These are phyloP conservation scores for Aphanomyces cochlioides DNA, from an alignment of 352 stramenopile genomes.

Conservation along the genomic window DNA sequence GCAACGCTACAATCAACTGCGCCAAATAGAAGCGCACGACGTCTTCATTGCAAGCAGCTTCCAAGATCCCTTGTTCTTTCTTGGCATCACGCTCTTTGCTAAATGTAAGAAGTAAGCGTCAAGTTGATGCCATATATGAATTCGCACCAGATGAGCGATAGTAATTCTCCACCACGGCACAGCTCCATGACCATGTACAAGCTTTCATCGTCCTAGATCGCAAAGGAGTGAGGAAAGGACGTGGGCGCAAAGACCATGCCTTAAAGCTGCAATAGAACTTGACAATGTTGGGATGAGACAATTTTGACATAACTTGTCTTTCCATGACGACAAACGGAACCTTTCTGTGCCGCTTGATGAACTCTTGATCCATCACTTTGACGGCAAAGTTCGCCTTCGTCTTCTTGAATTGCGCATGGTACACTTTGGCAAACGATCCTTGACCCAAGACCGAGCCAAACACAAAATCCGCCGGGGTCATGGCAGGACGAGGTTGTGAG, in stretches of 20 bases:
- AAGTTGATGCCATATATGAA: constrained; percentile 5
- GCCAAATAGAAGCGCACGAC: constrained; percentile 92
- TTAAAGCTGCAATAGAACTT: constrained; percentile 90
- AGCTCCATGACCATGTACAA: constrained; percentile 91
- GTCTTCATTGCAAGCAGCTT: constrained; percentile 68
- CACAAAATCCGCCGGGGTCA: constrained; percentile 79
- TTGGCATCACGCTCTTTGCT: constrained; percentile 79
- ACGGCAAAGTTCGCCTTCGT: constrained; percentile 81
- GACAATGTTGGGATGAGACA: constrained; percentile 83
- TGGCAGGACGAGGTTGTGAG: background rate
- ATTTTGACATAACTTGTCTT: constrained; percentile 86
- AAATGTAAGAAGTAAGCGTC: background rate
- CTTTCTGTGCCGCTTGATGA: constrained; percentile 90
- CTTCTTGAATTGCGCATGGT: constrained; percentile 85
- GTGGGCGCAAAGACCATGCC: constrained; percentile 36
- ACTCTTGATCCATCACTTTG: constrained; percentile 91
- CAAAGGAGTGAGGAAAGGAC: background rate
- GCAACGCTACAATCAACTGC: constrained; percentile 90
- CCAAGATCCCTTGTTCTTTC: constrained; percentile 46
- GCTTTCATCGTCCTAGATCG: constrained; percentile 67
- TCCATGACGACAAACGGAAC: constrained; percentile 91
- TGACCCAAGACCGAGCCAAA: constrained; percentile 85
- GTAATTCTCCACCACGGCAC: constrained; percentile 76
- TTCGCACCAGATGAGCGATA: constrained; percentile 78
- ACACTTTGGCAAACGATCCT: constrained; percentile 77